Evolutionary conservation across 495 filamentous ascomycete species (phyloP).

Genomic region (Clohesyomyces aquaticus): DNA sequence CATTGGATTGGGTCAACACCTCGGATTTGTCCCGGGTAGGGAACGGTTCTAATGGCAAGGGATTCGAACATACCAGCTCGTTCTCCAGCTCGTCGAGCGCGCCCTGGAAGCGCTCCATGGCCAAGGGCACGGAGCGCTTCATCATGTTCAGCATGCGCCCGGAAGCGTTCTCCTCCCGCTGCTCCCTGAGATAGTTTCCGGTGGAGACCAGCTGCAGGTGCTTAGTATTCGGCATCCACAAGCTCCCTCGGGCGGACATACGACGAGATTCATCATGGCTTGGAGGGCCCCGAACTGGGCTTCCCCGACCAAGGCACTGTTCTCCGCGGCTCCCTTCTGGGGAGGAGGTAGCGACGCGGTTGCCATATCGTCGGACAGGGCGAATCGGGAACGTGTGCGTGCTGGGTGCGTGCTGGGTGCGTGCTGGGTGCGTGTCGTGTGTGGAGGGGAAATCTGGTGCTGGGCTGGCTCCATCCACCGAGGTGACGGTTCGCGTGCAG

Average conservation of each 20-base stretch:
- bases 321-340: slow-evolving; percentile 5
- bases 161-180: slow-evolving; percentile 8
- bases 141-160: slow-evolving; percentile 10
- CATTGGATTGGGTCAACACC: not conserved
- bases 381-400: too few relatives aligned
- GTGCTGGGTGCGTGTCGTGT: too few relatives aligned
- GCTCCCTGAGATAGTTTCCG: slow-evolving; percentile 34
- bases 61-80: slow-evolving; percentile 19
- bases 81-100: slow-evolving; percentile 43
- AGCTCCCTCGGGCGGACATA: slow-evolving; percentile 12
- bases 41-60: too few relatives aligned
- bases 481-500: too few relatives aligned
- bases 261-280: slow-evolving; percentile 40
- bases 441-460: too few relatives aligned
- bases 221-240: not conserved
- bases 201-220: slow-evolving; percentile 28
- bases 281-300: slow-evolving; percentile 32
- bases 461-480: too few relatives aligned
- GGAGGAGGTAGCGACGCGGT: not conserved
- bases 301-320: not conserved
- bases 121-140: slow-evolving; percentile 30
- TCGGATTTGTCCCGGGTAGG: too few relatives aligned
- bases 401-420: too few relatives aligned
- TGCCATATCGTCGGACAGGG: not conserved
- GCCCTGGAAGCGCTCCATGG: slow-evolving; percentile 39